A percentile compares a stretch with the other conserved stretches of the same genome.
These are phyloP conservation scores for Pleurotus ostreatus DNA, from an alignment of 768 basidiomycete species.

Conservation along the genomic window DNA sequence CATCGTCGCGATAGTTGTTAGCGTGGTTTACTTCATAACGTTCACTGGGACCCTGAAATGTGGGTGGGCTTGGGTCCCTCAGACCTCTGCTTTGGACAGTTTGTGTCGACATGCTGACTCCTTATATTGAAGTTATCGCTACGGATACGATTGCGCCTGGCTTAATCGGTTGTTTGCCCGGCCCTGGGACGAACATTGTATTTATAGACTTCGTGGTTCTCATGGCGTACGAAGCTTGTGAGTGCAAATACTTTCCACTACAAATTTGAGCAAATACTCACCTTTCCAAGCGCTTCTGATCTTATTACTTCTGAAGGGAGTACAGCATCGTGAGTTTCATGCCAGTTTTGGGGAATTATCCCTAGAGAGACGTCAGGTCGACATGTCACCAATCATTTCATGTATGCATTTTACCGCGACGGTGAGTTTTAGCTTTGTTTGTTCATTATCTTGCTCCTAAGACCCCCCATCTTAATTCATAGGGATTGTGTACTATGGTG, in stretches of 20 bases:
- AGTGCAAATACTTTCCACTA: neutral
- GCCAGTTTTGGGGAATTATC: neutral
- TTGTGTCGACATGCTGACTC: neutral
- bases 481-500: slow-evolving; percentile 1
- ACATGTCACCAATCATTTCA: neutral
- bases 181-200: slow-evolving; percentile 1
- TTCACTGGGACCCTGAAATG: neutral
- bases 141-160: neutral
- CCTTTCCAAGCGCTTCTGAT: neutral
- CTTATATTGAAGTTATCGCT: neutral
- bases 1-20: neutral
- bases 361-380: neutral
- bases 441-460: too few species aligned
- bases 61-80: neutral
- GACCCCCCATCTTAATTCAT: neutral
- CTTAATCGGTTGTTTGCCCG: slow-evolving; percentile 1
- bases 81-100: neutral
- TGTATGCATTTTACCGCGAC: slow-evolving; percentile 3
- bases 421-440: neutral
- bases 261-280: too few species aligned
- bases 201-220: neutral
- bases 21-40: neutral
- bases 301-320: neutral
- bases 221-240: slow-evolving; percentile 3
- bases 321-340: slow-evolving; percentile 1